Conservation (phyloP, 83 land plant species). For the Larix sibirica region DNA sequence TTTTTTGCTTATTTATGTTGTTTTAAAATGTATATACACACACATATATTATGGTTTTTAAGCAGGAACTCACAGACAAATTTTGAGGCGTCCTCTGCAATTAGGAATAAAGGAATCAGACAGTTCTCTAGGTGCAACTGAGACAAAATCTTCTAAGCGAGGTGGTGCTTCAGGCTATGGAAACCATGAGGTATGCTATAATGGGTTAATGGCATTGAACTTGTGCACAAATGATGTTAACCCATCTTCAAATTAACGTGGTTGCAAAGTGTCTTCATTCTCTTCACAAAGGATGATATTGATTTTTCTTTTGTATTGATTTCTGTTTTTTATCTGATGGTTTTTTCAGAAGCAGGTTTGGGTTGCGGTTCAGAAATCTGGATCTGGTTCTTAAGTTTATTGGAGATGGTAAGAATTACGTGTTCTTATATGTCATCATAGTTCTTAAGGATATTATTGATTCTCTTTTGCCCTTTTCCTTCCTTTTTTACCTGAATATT, state of each 20-base stretch:
- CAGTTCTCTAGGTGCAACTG: constrained; percentile 17
- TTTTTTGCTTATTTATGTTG: not conserved
- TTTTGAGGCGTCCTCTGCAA: constrained; percentile 44
- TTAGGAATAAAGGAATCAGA: constrained; percentile 43
- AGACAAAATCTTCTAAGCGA: constrained; percentile 49
- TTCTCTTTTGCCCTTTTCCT: too few relatives aligned
- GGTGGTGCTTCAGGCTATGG: constrained; percentile 41
- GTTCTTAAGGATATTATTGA: too few relatives aligned
- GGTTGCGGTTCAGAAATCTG: constrained; percentile 51
- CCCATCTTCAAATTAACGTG: not conserved
- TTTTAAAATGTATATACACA: not conserved
- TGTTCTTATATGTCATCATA: too few relatives aligned
- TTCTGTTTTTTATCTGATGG: constrained; percentile 4
- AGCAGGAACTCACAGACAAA: constrained; percentile 50
- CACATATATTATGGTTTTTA: not conserved
- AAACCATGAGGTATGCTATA: constrained; percentile 47
- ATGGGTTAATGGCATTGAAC: not conserved
- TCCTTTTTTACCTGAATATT: not conserved
- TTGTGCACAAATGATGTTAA: not conserved
- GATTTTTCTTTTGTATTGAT: not conserved
- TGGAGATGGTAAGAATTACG: constrained; percentile 5
- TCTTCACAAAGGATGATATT: constrained; percentile 6
- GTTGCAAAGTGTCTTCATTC: constrained; percentile 16
- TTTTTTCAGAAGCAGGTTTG: constrained; percentile 59
- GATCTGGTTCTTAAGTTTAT: constrained; percentile 28